Base-by-base conservation (phyloP, 345 rosid species). In the Microcos paniculata region DNA sequence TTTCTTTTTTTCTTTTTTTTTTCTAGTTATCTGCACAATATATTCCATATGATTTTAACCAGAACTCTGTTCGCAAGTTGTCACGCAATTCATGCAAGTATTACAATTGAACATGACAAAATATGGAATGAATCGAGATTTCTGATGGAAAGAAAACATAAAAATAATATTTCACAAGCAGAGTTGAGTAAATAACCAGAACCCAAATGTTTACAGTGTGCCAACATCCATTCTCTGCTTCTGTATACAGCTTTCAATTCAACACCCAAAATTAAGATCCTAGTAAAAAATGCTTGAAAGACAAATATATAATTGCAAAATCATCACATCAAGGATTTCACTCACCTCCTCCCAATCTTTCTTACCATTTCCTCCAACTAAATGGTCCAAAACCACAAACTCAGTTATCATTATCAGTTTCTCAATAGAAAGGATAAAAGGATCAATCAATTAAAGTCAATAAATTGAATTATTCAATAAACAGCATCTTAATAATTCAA, bases 401-500 rank as follows among this genome's bases (percentile, higher is more conserved):
- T 35, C 14, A 58, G n/a, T 49, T 18, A 46, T 51, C 58, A 48
- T 13, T 67, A 40, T 28, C 26, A 12, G 33, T 21, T 53, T 26
- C 28, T 42, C 30, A 16, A 18, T 51, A 38, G 42, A 38, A 64
- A 42, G 21, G 11, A 52, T 15, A 30, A 49, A 15, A 65, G 13
- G 7, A 53, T 71, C 42, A 70, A 52, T 12, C 21, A 52, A 35
- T n/a, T n/a, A 26, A 1, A 67, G 19, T 10, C 61, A 72, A 4
- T 51, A n/a, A 61, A 77, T 40, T 51, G 46, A 59, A 62, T 35
- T 43, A 61, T 73, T 69, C 72, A 64, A 30, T 30, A 70, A 72
- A 6, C 10, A 13, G n/a, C 23, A 63, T 42, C 40, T 35, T 43
- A 28, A 4, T 46, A 43, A 53, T 65, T 75, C 51, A 28, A 64